Evolutionary conservation across 177 flowering plant species (phyloP).

Genomic region (Vitis hybrid): DNA sequence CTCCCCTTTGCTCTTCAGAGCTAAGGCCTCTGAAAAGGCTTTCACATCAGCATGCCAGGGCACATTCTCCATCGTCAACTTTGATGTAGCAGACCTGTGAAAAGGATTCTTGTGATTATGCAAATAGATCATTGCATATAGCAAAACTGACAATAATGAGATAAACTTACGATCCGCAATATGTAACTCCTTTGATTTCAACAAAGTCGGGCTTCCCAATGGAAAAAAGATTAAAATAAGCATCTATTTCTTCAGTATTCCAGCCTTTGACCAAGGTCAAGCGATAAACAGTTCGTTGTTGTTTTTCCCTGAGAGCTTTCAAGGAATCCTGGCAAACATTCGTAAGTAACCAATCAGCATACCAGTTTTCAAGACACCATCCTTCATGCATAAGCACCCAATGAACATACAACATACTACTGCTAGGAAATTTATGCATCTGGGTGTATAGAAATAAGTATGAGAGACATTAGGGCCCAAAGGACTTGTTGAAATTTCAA

Average conservation of each 20-base stretch:
- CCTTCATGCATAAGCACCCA: no score
- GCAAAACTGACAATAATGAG: neutral
- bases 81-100: constrained; percentile 88
- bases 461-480: no score
- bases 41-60: constrained; percentile 98
- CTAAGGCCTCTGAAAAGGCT: constrained; percentile 88
- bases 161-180: constrained; percentile 91
- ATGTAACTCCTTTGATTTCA: constrained; percentile 98
- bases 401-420: no score
- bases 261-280: constrained; percentile 97
- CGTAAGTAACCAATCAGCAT: no score
- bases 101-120: neutral
- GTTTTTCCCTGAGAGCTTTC: constrained; percentile 75
- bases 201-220: constrained; percentile 93
- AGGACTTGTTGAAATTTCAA: no score
- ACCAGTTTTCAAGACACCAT: no score
- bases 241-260: constrained; percentile 94
- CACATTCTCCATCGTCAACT: constrained; percentile 98
- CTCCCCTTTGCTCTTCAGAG: constrained; percentile 70
- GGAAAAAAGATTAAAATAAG: constrained; percentile 70
- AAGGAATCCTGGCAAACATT: constrained; percentile 67
- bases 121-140: neutral
- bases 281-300: constrained; percentile 92
- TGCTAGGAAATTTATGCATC: no score
- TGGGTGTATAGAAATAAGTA: no score